Percentiles rank a stretch among this genome's conserved stretches.
Conservation (phyloP, 371 early-diverging fungal genomes). For the Mortierella sp. region DNA sequence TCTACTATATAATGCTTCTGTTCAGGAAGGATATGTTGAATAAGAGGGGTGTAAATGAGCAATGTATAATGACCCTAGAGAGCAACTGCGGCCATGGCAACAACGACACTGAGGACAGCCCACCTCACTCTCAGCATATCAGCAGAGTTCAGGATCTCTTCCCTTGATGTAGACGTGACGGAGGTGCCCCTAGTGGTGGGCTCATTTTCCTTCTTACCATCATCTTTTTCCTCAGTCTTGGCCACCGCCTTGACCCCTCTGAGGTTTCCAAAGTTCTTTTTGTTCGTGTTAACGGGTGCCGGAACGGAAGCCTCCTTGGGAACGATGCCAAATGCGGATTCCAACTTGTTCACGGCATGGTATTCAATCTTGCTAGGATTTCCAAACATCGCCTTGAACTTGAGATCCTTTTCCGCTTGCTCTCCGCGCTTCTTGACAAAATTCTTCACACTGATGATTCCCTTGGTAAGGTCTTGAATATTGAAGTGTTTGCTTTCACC, state of each 20-base stretch:
- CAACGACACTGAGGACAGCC: constrained; percentile 20
- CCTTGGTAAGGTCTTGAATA: constrained; percentile 20
- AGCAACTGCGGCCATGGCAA: constrained; percentile 6
- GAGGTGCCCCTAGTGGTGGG: no score
- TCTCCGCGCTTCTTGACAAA: constrained; percentile 28
- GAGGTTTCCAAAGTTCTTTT: not conserved
- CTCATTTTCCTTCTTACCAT: not conserved
- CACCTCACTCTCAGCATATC: constrained; percentile 16
- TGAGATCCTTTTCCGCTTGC: constrained; percentile 28
- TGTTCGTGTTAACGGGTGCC: not conserved
- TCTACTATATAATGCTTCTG: no score
- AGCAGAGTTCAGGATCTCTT: constrained; percentile 10
- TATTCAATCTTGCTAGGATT: constrained; percentile 6
- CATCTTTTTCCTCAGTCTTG: not conserved
- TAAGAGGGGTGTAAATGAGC: not conserved
- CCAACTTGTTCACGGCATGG: constrained; percentile 24
- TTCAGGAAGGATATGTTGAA: not conserved
- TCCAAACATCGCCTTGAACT: constrained; percentile 22
- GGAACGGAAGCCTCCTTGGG: not conserved
- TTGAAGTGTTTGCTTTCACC: constrained; percentile 38
- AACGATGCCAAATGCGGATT: constrained; percentile 18
- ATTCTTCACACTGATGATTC: constrained; percentile 22
- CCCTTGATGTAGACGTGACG: not conserved
- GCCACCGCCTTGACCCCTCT: no score
- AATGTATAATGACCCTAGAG: constrained; percentile 11